phyloP scores from a whole-genome alignment of 2,329 filamentous ascomycete species.

The Aspergillus sp. region DNA sequence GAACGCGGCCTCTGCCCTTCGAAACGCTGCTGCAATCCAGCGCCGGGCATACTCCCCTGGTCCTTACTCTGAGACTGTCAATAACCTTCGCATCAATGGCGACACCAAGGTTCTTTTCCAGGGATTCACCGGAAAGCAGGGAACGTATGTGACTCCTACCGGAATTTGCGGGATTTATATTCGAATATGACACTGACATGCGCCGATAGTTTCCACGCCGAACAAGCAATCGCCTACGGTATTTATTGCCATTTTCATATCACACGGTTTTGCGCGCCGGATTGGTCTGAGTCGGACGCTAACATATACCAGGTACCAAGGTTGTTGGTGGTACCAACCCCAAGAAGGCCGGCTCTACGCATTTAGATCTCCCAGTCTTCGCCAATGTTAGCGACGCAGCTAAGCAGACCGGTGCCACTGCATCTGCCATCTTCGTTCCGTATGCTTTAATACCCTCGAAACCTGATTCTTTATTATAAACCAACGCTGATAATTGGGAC shows the following conservation, averaged over 20 bases:
- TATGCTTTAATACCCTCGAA: slow-evolving; percentile 42
- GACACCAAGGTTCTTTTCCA: slow-evolving; percentile 96
- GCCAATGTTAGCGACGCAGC: slow-evolving; percentile 83
- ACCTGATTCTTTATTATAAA: neutral
- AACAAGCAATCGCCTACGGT: slow-evolving; percentile 98
- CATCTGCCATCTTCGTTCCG: slow-evolving; percentile 96
- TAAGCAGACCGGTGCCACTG: slow-evolving; percentile 84
- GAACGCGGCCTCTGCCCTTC: slow-evolving; percentile 68
- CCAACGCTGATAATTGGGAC: slow-evolving; percentile 25
- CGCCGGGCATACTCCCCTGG: slow-evolving; percentile 74
- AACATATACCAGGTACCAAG: slow-evolving; percentile 71
- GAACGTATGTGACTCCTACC: slow-evolving; percentile 67
- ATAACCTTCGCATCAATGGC: slow-evolving; percentile 88
- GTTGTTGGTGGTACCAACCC: slow-evolving; percentile 98
- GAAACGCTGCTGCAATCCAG: slow-evolving; percentile 59
- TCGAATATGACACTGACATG: slow-evolving; percentile 7
- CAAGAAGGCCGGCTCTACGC: slow-evolving; percentile 91
- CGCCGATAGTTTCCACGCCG: slow-evolving; percentile 79
- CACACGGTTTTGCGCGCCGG: slow-evolving; percentile 1
- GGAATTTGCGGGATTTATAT: slow-evolving; percentile 31
- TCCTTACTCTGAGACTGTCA: slow-evolving; percentile 69
- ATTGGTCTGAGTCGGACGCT: slow-evolving; percentile 18
- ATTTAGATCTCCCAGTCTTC: slow-evolving; percentile 92
- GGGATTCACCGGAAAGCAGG: slow-evolving; percentile 96
- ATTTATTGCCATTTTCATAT: slow-evolving; percentile 34